Evolutionary conservation across 2,329 filamentous ascomycete species (phyloP).

Genomic region (Clarireedia hainanense): DNA sequence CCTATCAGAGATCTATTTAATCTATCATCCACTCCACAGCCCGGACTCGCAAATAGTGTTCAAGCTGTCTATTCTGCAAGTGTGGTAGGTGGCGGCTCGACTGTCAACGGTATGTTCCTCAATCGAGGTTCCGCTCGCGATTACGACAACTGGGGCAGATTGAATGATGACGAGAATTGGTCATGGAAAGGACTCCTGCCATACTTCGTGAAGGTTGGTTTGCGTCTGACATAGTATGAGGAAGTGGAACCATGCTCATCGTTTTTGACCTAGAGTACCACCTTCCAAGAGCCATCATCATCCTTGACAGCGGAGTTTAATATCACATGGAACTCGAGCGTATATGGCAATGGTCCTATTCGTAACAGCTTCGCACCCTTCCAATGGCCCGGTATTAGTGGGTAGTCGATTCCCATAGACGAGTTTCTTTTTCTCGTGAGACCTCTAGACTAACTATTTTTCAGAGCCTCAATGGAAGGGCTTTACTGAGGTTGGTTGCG

Average conservation of each 20-base stretch:
- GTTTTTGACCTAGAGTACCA: slow-evolving; percentile 27
- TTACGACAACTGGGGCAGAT: slow-evolving; percentile 41
- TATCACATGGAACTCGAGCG: slow-evolving; percentile 28
- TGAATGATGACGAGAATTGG: slow-evolving; percentile 40
- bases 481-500: background rate
- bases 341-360: slow-evolving; percentile 46
- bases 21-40: slow-evolving; percentile 10
- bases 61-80: slow-evolving; percentile 27
- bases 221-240: background rate
- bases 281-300: slow-evolving; percentile 28
- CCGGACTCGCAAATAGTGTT: slow-evolving; percentile 34
- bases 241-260: background rate
- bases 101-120: slow-evolving; percentile 28
- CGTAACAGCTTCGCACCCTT: slow-evolving; percentile 32
- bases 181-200: slow-evolving; percentile 41
- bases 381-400: background rate
- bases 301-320: slow-evolving; percentile 29
- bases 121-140: slow-evolving; percentile 12
- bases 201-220: slow-evolving; percentile 36
- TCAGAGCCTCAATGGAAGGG: background rate
- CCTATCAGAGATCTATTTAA: background rate
- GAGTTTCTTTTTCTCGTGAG: background rate
- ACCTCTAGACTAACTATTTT: background rate
- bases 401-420: background rate
- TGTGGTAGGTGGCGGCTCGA: slow-evolving; percentile 38